Percentiles rank a stretch among this genome's conserved stretches.
Evolutionary conservation across 2,329 filamentous ascomycete species (phyloP).

Genomic region (Microcyclospora tardicrescens): DNA sequence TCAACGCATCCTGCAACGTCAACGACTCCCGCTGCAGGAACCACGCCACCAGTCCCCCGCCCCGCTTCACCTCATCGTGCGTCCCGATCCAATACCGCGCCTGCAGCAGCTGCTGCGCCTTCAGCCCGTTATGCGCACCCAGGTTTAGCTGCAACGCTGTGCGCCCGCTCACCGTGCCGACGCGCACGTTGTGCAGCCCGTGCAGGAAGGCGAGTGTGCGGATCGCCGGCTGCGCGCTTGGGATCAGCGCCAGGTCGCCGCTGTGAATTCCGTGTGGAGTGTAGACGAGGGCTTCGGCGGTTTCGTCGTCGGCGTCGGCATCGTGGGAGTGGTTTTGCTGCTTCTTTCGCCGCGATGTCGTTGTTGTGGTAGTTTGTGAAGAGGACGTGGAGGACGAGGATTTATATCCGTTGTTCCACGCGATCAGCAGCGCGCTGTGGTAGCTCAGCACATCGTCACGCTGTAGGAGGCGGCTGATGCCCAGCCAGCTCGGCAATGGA

Average conservation of each 20-base stretch:
- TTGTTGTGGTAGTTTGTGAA: too few relatives aligned
- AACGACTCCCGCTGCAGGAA: conserved; percentile 32
- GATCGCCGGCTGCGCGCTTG: conserved; percentile 33
- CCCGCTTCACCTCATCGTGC: conserved; percentile 51
- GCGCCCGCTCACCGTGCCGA: conserved; percentile 20
- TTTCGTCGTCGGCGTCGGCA: conserved; percentile 3
- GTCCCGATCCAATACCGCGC: conserved; percentile 53
- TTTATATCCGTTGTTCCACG: conserved; percentile 30
- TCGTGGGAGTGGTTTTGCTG: too few relatives aligned
- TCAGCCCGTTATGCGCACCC: conserved; percentile 48
- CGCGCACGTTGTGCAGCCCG: conserved; percentile 49
- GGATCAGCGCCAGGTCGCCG: conserved; percentile 30
- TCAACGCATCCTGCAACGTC: conserved; percentile 36
- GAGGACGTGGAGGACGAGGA: too few relatives aligned
- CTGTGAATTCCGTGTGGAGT: conserved; percentile 49
- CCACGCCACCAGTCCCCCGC: conserved; percentile 43
- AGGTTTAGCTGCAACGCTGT: conserved; percentile 47
- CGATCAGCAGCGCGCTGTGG: conserved; percentile 48
- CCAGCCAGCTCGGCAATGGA: conserved; percentile 47
- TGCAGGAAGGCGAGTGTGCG: conserved; percentile 48
- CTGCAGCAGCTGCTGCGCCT: conserved; percentile 39
- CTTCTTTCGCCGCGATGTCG: too few relatives aligned
- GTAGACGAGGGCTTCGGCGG: conserved; percentile 47
- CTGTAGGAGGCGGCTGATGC: conserved; percentile 45
- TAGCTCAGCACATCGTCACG: conserved; percentile 45